Conservation (phyloP, 129 eudicot species). For the Kitagawia praeruptora region DNA sequence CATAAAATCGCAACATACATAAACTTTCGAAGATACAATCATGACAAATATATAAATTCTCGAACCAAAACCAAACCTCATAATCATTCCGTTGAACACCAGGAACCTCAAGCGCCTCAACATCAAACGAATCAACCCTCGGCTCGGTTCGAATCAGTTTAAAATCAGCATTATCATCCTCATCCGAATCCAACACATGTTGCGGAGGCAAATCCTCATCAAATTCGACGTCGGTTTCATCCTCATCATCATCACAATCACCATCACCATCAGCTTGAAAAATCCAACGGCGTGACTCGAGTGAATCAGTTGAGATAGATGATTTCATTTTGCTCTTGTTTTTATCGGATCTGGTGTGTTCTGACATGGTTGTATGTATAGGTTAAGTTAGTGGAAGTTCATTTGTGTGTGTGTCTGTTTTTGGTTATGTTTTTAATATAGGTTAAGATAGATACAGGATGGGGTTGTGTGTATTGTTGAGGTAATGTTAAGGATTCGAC, state of each 20-base stretch:
- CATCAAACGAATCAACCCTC: conserved; percentile 52
- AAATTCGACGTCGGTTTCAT: background rate
- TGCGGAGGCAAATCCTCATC: conserved; percentile 18
- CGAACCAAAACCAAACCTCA: conserved; percentile 19
- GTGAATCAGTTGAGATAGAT: conserved; percentile 18
- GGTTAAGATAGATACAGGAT: no score
- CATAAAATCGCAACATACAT: background rate
- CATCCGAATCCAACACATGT: conserved; percentile 11
- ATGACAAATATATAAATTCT: no score
- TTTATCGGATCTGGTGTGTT: conserved; percentile 10
- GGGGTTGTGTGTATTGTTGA: no score
- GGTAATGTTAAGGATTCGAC: no score
- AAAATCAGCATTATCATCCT: conserved; percentile 19
- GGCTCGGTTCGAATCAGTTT: conserved; percentile 54
- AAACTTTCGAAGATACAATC: background rate
- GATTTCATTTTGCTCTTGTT: conserved; percentile 8
- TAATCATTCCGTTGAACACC: conserved; percentile 36
- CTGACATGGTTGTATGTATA: background rate
- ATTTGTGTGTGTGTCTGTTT: no score
- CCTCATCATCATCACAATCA: background rate
- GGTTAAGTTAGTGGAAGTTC: no score
- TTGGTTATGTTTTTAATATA: no score
- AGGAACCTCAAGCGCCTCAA: conserved; percentile 57
- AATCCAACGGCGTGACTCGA: conserved; percentile 24
- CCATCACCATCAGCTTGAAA: conserved; percentile 6